Base-by-base conservation (phyloP, 176 grass and related monocot genomes). In the Oryza glumipatula region DNA sequence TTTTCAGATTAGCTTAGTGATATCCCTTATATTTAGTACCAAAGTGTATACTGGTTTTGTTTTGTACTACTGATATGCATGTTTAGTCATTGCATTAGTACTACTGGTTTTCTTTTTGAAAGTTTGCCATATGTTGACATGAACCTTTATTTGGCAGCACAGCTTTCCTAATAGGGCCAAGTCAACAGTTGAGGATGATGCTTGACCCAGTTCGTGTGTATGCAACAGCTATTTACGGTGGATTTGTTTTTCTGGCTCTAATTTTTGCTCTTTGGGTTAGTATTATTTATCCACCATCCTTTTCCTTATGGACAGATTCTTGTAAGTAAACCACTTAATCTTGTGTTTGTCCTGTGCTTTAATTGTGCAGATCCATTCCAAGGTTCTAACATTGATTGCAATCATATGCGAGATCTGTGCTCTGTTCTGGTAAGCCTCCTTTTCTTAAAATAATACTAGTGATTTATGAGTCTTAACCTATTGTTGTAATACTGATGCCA, bases 341-440 rank as follows among this genome's bases (percentile, higher is more conserved):
- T 41, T 63, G 51, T 23, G 22, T 24, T 88, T 7, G 73, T 30
- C 30, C 35, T 86, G 23, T 76, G 68, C 45, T 88, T 79, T 61
- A 28, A 26, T 65, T 83, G 0, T 92, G 77, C 86, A 99, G 96
- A 79, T 96, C 81, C 93, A 99, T 92, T 86, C 68, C 88, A 99
- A 99, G 82, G 21, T 99, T 67, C 38, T 96, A 74, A 94, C 91
- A 1, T 77, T 96, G 32, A 89, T 96, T 75, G 91, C 91, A 60
- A 91, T 99, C 74, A 94, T 94, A 88, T 61, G 84, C 65, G 96
- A 96, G 86, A 96, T 94, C 32, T 99, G 91, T 70, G 93, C 91
- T 82, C 83, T 99, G 17, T 78, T 87, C 81, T 96, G 91, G 93
- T 98, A 88, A 91, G 85, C 72, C 43, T 82, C 39, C 10, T 76